Base-by-base conservation (phyloP, 495 filamentous ascomycete genomes). In the Platismatia glauca region DNA sequence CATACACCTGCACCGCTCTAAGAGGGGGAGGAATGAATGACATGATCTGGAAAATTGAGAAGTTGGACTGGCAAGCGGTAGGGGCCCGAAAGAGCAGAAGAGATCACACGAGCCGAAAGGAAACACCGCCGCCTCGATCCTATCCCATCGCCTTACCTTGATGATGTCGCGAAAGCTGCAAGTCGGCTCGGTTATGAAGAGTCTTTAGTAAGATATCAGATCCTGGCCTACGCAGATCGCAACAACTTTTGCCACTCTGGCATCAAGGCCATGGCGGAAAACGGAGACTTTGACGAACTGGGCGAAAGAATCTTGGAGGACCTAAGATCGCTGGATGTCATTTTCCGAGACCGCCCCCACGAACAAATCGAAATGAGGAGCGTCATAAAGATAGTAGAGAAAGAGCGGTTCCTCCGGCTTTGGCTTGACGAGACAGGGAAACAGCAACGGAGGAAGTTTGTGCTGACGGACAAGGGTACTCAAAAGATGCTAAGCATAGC, bases 191-290 rank as follows among this genome's bases (percentile, higher is more conserved):
- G 58, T 0, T 31, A 44, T 20, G 22, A 43, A n/a, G 13, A 41
- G 9, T 41, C 38, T 31, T 31, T 44, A 31, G 44, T 60, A 7
- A 9, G 38, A 29, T 60, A 34, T 11, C 27, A 50, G 18, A 60
- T 60, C 8, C 24, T 57, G 7, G 55, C 55, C 9, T 57, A 57
- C 15, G 55, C 31, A 20, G 55, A 57, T 20, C 29, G 55, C 0
- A 60, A 60, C 3, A 29, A 44, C 7, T 44, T 46, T 22, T 60
- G 38, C 31, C 58, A 60, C n/a, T n/a, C n/a, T n/a, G 57, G 37
- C 18, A 27, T 59, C 4, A 59, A 27, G 18, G 22, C 7, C 18
- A 59, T 59, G 57, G 11, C 20, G 3, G 18, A 59, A 20, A 4
- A 43, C 16, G 37, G 38, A 9, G 1, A 59, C 3, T 59, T 39